A percentile compares a stretch with the other conserved stretches of the same genome.
These are phyloP conservation scores for Meripilus lineatus DNA, from an alignment of 1,284 basidiomycete species.

Conservation along the genomic window DNA sequence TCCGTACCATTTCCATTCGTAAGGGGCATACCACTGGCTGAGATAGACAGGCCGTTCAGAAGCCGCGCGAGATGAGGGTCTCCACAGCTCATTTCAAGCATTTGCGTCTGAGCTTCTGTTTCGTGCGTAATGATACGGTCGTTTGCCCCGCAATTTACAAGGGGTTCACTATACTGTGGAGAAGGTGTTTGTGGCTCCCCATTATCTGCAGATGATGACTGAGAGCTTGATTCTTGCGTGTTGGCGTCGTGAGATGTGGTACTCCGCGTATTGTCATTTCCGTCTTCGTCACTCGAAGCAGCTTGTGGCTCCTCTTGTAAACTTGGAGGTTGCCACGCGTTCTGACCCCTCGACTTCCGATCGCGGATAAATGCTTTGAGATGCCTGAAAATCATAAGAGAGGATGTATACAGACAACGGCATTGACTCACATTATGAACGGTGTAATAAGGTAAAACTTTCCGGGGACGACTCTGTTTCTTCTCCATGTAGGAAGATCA, in stretches of 20 bases:
- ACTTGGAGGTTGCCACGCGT: too few species aligned
- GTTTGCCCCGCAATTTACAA: constrained; percentile 23
- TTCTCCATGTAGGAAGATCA: constrained; percentile 93
- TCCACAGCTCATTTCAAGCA: too few species aligned
- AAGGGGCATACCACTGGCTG: constrained; percentile 39
- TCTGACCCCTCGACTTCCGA: constrained; percentile 34
- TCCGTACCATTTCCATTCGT: neutral
- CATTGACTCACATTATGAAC: constrained; percentile 75
- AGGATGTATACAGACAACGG: too few species aligned
- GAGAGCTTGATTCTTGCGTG: constrained; percentile 60
- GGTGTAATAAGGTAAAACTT: constrained; percentile 97
- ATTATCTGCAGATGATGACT: constrained; percentile 56
- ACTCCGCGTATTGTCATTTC: neutral
- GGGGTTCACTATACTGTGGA: constrained; percentile 44
- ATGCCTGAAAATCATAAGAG: constrained; percentile 47
- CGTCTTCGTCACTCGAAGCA: constrained; percentile 9
- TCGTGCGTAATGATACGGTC: too few species aligned
- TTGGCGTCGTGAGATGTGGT: constrained; percentile 15
- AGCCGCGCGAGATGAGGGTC: constrained; percentile 71
- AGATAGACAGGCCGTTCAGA: constrained; percentile 56
- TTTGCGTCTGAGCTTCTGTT: too few species aligned
- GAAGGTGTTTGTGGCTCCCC: constrained; percentile 61
- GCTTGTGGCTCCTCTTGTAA: constrained; percentile 10
- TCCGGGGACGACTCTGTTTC: constrained; percentile 65
- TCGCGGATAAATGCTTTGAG: constrained; percentile 56